Evolutionary conservation across 2,329 filamentous ascomycete species (phyloP).

Genomic region (Magnaporthiopsis incrustans): DNA sequence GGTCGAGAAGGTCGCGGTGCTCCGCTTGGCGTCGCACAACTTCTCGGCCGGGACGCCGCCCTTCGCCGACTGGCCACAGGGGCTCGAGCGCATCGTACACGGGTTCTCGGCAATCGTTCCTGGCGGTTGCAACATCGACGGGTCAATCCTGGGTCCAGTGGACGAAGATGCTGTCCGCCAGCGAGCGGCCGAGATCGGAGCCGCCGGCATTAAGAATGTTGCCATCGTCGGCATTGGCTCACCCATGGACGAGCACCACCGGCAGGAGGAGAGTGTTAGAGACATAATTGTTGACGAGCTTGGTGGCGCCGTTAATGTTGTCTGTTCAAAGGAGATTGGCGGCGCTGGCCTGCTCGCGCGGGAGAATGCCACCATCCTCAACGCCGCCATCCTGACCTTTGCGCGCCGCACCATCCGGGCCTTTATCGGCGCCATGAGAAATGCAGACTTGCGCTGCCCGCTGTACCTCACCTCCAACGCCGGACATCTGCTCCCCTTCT

Average conservation of each 20-base stretch:
- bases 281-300: slow-evolving; percentile 32
- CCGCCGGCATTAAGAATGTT: slow-evolving; percentile 36
- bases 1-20: slow-evolving; percentile 42
- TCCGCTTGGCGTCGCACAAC: slow-evolving; percentile 42
- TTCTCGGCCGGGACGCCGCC: slow-evolving; percentile 43
- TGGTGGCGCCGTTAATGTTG: slow-evolving; percentile 33
- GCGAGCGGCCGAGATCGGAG: slow-evolving; percentile 30
- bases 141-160: slow-evolving; percentile 35
- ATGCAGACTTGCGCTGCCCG: slow-evolving; percentile 41
- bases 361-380: slow-evolving; percentile 58
- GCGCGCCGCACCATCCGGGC: slow-evolving; percentile 47
- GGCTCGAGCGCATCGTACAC: slow-evolving; percentile 38
- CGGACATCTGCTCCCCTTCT: slow-evolving; percentile 43
- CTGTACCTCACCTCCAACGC: slow-evolving; percentile 58
- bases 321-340: slow-evolving; percentile 43
- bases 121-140: slow-evolving; percentile 46
- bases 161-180: slow-evolving; percentile 31
- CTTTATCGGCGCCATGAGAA: slow-evolving; percentile 43
- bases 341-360: slow-evolving; percentile 50
- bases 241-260: slow-evolving; percentile 37
- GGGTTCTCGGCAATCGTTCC: slow-evolving; percentile 36
- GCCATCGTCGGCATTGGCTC: slow-evolving; percentile 44
- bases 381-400: slow-evolving; percentile 52
- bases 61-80: slow-evolving; percentile 44
- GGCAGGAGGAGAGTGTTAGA: slow-evolving; percentile 40